These are phyloP conservation scores for Chenopodium album DNA, from an alignment of 148 eudicot genomes.

Conservation along the genomic window DNA sequence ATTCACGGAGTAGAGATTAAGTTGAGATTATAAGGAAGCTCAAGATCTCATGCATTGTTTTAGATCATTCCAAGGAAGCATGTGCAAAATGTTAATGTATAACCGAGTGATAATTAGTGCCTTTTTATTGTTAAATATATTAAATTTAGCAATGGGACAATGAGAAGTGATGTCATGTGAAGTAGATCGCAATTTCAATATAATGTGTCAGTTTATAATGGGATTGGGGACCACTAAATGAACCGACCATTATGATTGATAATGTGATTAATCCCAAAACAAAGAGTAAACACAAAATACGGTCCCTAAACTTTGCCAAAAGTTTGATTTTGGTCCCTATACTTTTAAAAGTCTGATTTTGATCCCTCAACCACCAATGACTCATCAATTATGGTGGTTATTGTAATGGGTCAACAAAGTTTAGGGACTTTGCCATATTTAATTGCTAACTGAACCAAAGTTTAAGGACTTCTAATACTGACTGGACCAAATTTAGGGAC, in stretches of 20 bases:
- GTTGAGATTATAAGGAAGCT: not conserved
- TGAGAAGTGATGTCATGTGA: conserved; percentile 24
- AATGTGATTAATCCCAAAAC: conserved; percentile 11
- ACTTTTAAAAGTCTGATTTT: too few relatives aligned
- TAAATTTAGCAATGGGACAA: not conserved
- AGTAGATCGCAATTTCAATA: conserved; percentile 17
- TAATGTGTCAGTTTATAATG: conserved; percentile 18
- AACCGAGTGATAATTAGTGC: not conserved
- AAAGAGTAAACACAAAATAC: not conserved
- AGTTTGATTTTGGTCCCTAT: too few relatives aligned
- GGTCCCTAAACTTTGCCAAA: too few relatives aligned
- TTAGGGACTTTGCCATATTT: too few relatives aligned
- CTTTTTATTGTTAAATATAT: not conserved
- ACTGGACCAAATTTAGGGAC: too few relatives aligned
- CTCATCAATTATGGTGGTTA: too few relatives aligned
- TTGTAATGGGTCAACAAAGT: too few relatives aligned
- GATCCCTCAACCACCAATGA: too few relatives aligned
- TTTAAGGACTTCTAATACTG: too few relatives aligned
- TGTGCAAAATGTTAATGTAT: conserved; percentile 19
- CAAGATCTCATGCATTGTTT: not conserved
- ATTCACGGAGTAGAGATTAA: too few relatives aligned
- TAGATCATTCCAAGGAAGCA: conserved; percentile 13
- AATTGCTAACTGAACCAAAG: too few relatives aligned
- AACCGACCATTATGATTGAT: conserved; percentile 37
- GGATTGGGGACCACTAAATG: conserved; percentile 23